A percentile compares a stretch with the other conserved stretches of the same genome.
phyloP scores from a whole-genome alignment of 352 stramenopile genomes.

The Globisporangium yorkense region DNA sequence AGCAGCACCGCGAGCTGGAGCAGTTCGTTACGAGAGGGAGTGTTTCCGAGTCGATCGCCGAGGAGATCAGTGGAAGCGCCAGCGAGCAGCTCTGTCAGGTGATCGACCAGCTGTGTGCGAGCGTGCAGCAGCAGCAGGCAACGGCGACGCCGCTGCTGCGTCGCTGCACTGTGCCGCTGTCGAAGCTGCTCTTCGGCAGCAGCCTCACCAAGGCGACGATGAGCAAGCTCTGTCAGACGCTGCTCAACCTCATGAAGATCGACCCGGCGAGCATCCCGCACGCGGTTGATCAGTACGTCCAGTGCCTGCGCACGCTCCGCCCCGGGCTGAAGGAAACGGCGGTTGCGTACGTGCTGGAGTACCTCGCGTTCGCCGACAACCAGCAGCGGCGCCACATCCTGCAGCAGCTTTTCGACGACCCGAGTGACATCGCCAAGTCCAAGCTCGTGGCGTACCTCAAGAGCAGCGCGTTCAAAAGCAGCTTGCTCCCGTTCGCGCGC shows the following conservation, averaged over 20 bases:
- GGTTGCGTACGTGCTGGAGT: slow-evolving; percentile 60
- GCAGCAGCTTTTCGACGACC: slow-evolving; percentile 61
- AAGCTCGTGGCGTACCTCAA: slow-evolving; percentile 73
- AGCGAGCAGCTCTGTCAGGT: slow-evolving; percentile 26
- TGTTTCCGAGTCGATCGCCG: neutral
- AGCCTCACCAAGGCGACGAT: slow-evolving; percentile 55
- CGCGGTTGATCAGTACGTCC: slow-evolving; percentile 40
- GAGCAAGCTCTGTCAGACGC: slow-evolving; percentile 55
- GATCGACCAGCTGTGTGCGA: slow-evolving; percentile 40
- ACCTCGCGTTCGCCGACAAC: slow-evolving; percentile 47
- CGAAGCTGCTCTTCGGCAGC: slow-evolving; percentile 29
- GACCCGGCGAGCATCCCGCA: slow-evolving; percentile 31
- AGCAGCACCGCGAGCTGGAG: slow-evolving; percentile 50
- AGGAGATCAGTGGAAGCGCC: slow-evolving; percentile 8
- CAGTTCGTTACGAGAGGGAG: slow-evolving; percentile 29
- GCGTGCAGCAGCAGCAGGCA: slow-evolving; percentile 35
- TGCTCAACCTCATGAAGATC: slow-evolving; percentile 52
- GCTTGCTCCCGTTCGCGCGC: slow-evolving; percentile 19
- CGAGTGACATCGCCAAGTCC: slow-evolving; percentile 69
- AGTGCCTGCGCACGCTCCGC: slow-evolving; percentile 38
- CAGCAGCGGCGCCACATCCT: slow-evolving; percentile 48
- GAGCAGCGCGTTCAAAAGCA: slow-evolving; percentile 53
- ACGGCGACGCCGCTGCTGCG: slow-evolving; percentile 31
- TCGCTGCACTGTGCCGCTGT: slow-evolving; percentile 31
- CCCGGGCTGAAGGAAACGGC: slow-evolving; percentile 54